Percentiles rank a stretch among this genome's conserved stretches.
Conservation (phyloP, 2,329 filamentous ascomycete genomes). For the Cytospora leucostoma region DNA sequence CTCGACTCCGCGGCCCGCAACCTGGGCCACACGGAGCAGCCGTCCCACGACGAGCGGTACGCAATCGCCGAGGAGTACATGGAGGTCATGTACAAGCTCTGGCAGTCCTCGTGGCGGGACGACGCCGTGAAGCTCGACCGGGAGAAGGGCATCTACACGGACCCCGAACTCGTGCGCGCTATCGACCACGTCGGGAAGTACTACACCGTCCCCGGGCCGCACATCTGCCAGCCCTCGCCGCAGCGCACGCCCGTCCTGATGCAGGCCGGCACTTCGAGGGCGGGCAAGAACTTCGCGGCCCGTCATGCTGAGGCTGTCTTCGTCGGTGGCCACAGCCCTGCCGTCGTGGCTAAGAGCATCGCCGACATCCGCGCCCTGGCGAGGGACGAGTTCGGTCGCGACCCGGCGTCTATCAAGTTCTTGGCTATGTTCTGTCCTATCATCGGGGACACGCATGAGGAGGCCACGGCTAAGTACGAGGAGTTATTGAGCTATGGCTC, state of each 20-base stretch:
- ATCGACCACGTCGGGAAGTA: constrained; percentile 68
- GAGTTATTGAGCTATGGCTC: constrained; percentile 58
- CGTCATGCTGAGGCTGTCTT: constrained; percentile 68
- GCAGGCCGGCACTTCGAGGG: constrained; percentile 63
- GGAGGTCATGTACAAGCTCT: constrained; percentile 64
- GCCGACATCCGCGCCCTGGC: constrained; percentile 58
- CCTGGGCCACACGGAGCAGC: constrained; percentile 48
- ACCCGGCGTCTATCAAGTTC: constrained; percentile 60
- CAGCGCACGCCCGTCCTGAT: constrained; percentile 66
- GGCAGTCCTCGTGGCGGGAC: constrained; percentile 61
- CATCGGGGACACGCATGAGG: constrained; percentile 60
- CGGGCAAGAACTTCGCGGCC: constrained; percentile 62
- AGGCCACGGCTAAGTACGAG: constrained; percentile 58
- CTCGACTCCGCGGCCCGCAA: constrained; percentile 70
- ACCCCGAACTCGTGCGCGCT: constrained; percentile 54
- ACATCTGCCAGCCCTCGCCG: constrained; percentile 62
- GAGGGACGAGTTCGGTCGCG: constrained; percentile 49
- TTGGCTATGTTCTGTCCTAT: constrained; percentile 60
- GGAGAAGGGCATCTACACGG: constrained; percentile 58
- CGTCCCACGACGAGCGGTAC: constrained; percentile 65
- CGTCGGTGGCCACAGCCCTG: constrained; percentile 58
- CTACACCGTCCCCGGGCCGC: constrained; percentile 62
- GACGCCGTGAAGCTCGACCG: constrained; percentile 65
- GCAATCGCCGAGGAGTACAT: constrained; percentile 65
- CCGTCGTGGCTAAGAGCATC: constrained; percentile 56